phyloP scores from a whole-genome alignment of 495 filamentous ascomycete species.

The Pseudoneurospora amorphoporcata region DNA sequence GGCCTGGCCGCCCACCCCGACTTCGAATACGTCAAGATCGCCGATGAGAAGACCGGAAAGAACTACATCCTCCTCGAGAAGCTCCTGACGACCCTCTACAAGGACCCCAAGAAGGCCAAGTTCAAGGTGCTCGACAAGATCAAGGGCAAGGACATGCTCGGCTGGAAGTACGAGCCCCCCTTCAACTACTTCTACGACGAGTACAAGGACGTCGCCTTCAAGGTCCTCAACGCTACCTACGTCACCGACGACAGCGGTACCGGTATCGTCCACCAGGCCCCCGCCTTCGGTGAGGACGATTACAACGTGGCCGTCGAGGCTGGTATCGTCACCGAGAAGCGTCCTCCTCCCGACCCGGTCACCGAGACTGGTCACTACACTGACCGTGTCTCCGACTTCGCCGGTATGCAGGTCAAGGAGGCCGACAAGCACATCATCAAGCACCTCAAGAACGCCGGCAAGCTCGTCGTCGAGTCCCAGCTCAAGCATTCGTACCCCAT shows the following conservation, averaged over 20 bases:
- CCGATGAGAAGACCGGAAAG: conserved; percentile 69
- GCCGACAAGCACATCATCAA: conserved; percentile 95
- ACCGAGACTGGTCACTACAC: conserved; percentile 77
- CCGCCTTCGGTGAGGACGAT: conserved; percentile 95
- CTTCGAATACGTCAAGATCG: conserved; percentile 90
- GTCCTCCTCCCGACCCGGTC: conserved; percentile 81
- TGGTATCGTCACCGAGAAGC: conserved; percentile 67
- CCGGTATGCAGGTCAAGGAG: conserved; percentile 82
- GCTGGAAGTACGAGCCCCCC: conserved; percentile 84
- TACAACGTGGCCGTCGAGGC: conserved; percentile 71
- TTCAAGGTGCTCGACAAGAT: conserved; percentile 76
- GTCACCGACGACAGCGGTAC: conserved; percentile 90
- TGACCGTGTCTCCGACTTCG: conserved; percentile 70
- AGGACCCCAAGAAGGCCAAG: conserved; percentile 95
- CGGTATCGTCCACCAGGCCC: conserved; percentile 91
- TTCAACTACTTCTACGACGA: conserved; percentile 92
- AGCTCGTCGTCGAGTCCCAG: conserved; percentile 80
- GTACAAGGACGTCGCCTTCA: conserved; percentile 93
- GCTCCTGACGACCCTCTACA: conserved; percentile 78
- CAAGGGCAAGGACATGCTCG: conserved; percentile 79
- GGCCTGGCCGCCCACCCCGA: conserved; percentile 76
- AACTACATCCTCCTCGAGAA: conserved; percentile 85
- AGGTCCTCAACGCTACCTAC: conserved; percentile 76
- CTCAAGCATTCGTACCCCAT: conserved; percentile 91
- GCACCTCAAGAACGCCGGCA: conserved; percentile 67